Base-by-base conservation (phyloP, 2,329 filamentous ascomycete species). In the Pleurostoma richardsiae region DNA sequence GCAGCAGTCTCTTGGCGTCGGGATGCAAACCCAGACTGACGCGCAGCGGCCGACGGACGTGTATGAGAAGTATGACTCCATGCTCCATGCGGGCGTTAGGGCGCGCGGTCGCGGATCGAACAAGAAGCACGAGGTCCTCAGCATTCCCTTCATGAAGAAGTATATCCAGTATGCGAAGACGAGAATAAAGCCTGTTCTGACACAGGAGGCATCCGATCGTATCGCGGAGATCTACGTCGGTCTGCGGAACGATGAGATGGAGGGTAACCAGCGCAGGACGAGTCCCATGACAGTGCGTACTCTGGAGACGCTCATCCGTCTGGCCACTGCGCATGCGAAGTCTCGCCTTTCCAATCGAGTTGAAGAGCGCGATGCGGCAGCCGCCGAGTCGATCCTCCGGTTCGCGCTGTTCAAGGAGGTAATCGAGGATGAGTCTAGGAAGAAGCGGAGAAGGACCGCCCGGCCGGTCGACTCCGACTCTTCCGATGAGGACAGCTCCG, bases 331-430 rank as follows among this genome's bases (percentile, higher is more conserved):
- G 1, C 94, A 99, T 58, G 94, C 94, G 50, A 99, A 97, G 69
- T 82, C 91, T 5, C 83, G 94, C 30, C 75, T 99, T 5, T 96
- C 90, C 1, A 90, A 82, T 60, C 77, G 89, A 39, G 90, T 99
- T 3, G 91, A 97, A 54, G 87, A 95, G 63, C 84, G 85, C 46
- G 94, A 99, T 64, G 91, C 92, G 2, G 71, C 88, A 45, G 85
- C 90, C 31, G 94, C 94, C 7, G 92, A 99, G 64, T 79, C 83
- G 6, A 95, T 99, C 54, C 72, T 99, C 30, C 82, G 94, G 19
- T 99, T 96, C 61, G 95, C 94, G 3, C 77, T 99, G 33, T 99
- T 99, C 79, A 97, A 97, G 65, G 94, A 99, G 70, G 85, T 99
- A 1, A 77, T 96, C 4, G 78, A 84, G 59, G 78, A 83, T 53